Evolutionary conservation across 140 eudicot species (phyloP), one percentile per base, ranked within the genome.

Genomic region (Cichorium intybus): DNA sequence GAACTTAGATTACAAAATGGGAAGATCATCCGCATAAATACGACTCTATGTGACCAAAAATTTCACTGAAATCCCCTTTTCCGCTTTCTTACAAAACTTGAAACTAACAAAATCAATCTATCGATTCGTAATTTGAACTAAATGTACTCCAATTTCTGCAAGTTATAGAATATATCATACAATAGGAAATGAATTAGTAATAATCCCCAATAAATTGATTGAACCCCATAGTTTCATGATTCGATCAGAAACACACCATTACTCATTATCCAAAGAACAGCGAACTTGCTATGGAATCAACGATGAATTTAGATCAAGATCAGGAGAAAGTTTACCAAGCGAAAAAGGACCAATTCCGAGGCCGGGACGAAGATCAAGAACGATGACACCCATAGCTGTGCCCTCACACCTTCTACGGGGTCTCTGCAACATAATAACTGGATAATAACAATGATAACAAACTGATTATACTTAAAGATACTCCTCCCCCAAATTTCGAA

Each of bases 361-460:
- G 34, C 97, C 97, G 2, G 97, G 97, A 34, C 96, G 98, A 58
- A 91, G 95, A 82, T 87, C 96, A 37, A 91, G 85, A 7, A 56
- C 95, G 78, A 83, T 81, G 31, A 83, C 86, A 35, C 96, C 98
- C 98, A 91, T 91, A 41, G 91, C 95, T 14, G 95, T 87, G 76
- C 97, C 85, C 54, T 87, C 97, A 58, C 96, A 91, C 67, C 96
- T 79, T 63, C 91, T 86, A 22, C 96, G 74, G 14, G 81, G 81
- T 66, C 97, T 82, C 77, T 90, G 97, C 81, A 74, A 65, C 86
- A 83, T 83, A 41, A 24, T 69, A 46, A 5, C 7, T 39, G 22
- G 43, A 56, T 45, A 28, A 56, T 6, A 24, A 29, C 4, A 62
- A 62, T 21, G 7, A 39, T 12, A 15, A 60, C 10, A 18, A 20